A percentile compares a stretch with the other conserved stretches of the same genome.
These are phyloP conservation scores for Arthrocladium fulminans DNA, from an alignment of 2,329 filamentous ascomycete genomes.

Conservation along the genomic window DNA sequence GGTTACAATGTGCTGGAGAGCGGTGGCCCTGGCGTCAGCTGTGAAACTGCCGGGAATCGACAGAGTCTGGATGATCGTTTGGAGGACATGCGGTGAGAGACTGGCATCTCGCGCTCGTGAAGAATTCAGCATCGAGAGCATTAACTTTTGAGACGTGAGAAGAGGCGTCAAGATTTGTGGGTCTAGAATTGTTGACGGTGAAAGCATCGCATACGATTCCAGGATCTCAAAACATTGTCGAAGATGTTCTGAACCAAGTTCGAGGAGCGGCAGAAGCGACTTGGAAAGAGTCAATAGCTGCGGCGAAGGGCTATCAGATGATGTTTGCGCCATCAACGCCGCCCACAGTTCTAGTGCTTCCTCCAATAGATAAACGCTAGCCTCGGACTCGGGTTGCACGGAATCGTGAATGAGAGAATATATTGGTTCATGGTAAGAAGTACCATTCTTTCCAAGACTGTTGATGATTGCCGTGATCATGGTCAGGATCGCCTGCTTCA, in stretches of 20 bases:
- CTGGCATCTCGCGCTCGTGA: slow-evolving; percentile 26
- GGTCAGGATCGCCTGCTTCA: slow-evolving; percentile 87
- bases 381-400: slow-evolving; percentile 62
- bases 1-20: slow-evolving; percentile 47
- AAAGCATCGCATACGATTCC: slow-evolving; percentile 62
- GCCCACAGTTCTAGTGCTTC: slow-evolving; percentile 87
- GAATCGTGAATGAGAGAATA: slow-evolving; percentile 75
- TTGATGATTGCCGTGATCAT: slow-evolving; percentile 78
- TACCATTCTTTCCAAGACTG: slow-evolving; percentile 70
- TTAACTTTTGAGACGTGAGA: slow-evolving; percentile 26
- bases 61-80: slow-evolving; percentile 30
- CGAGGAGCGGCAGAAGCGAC: slow-evolving; percentile 57
- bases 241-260: slow-evolving; percentile 56
- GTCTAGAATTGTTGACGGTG: slow-evolving; percentile 39
- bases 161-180: slow-evolving; percentile 34
- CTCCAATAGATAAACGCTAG: slow-evolving; percentile 75
- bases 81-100: slow-evolving; percentile 31
- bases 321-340: slow-evolving; percentile 60
- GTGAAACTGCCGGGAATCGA: slow-evolving; percentile 13
- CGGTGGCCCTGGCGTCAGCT: slow-evolving; percentile 31
- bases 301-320: slow-evolving; percentile 45
- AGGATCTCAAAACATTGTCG: slow-evolving; percentile 55
- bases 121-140: slow-evolving; percentile 19
- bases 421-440: slow-evolving; percentile 69
- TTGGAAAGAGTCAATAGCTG: slow-evolving; percentile 56